Evolutionary conservation across 331 rosid genomes (phyloP).

Genomic region (Prunus yedoensis): DNA sequence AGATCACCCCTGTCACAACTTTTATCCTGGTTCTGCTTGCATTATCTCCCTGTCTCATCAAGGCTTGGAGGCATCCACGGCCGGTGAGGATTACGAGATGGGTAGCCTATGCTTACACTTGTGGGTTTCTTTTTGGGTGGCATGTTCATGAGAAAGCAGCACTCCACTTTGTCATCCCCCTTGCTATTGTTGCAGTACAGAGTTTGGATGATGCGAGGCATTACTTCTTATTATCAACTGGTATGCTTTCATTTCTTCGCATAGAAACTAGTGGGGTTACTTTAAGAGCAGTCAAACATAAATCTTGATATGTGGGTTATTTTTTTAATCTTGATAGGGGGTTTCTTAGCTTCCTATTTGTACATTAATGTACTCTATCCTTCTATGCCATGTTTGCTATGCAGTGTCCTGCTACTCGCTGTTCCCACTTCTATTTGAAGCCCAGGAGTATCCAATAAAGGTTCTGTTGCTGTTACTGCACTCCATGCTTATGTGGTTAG

Average conservation of each 20-base stretch:
- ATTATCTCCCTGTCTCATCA: slow-evolving; percentile 79
- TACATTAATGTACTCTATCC: neutral
- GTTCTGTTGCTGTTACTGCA: slow-evolving; percentile 64
- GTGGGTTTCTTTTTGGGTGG: slow-evolving; percentile 96
- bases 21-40: slow-evolving; percentile 72
- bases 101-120: slow-evolving; percentile 84
- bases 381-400: neutral
- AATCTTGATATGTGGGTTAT: neutral
- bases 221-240: slow-evolving; percentile 70
- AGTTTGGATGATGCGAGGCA: slow-evolving; percentile 72
- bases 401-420: slow-evolving; percentile 88
- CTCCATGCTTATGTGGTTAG: slow-evolving; percentile 68
- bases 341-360: neutral
- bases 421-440: slow-evolving; percentile 78
- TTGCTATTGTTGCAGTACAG: slow-evolving; percentile 62
- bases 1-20: slow-evolving; percentile 75
- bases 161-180: slow-evolving; percentile 84
- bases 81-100: slow-evolving; percentile 76
- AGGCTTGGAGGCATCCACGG: slow-evolving; percentile 83
- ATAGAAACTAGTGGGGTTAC: neutral
- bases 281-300: neutral
- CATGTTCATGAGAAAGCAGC: slow-evolving; percentile 96
- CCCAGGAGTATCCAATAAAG: slow-evolving; percentile 85
- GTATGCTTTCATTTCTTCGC: slow-evolving; percentile 40
- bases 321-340: neutral